Evolutionary conservation across 495 filamentous ascomycete species (phyloP), one percentile per base, ranked within the genome.

Genomic region (Staphylotrichum longicolle): DNA sequence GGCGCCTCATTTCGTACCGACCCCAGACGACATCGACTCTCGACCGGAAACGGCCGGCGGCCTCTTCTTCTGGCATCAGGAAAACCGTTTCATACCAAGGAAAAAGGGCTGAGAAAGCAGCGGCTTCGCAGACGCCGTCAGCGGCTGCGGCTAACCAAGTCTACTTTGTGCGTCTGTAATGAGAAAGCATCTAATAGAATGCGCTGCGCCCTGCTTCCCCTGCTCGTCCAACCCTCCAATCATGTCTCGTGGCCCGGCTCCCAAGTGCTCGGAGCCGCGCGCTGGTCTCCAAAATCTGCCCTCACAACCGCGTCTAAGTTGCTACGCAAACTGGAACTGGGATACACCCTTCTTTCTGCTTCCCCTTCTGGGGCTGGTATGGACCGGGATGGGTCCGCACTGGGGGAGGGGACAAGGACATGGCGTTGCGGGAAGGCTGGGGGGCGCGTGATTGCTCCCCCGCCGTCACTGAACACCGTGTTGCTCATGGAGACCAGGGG

Each of bases 201-300:
- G 6, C 7, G 55, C 61, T 63, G 61, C 61, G 54, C 61, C 61
- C 15, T 55, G 32, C 11, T 27, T 4, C 32, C 49, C 39, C 10
- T 41, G 27, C 51, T 39, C 55, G 49, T n/a, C 44, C 15, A 37
- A 7, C 41, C 35, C 46, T 15, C 62, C 62, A 64, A 64, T 64
- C 51, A 56, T 5, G 37, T 47, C 15, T 40, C 14, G 7, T 11
- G 7, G 12, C 41, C 20, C 5, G 27, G 48, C 47, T 46, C 54
- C 35, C 20, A 51, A 12, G 5, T 30, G 37, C 57, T 40, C 27
- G 33, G 62, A 64, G 56, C 57, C 44, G 57, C 62, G 42, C 51
- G 46, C 51, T 60, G 62, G 34, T 55, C 50, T 49, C 52, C 62
- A 41, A 46, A 60, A 57, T 57, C 52, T 56, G 45, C 46, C 62